Percentiles rank a stretch among this genome's conserved stretches.
Evolutionary conservation across 73 alveolate species (phyloP).

Genomic region (Paramecium sexaurelia): DNA sequence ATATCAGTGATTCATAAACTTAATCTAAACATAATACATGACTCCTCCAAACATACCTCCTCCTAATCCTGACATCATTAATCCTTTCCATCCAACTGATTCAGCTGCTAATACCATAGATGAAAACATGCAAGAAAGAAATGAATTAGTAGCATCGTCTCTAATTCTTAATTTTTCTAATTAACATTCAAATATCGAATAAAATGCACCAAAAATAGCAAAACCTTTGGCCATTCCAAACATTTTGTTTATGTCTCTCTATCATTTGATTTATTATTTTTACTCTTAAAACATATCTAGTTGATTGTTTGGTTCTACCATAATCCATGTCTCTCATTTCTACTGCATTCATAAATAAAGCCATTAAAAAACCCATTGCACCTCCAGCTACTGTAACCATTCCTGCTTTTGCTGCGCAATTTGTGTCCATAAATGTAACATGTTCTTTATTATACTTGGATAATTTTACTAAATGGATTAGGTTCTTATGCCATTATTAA

Average conservation of each 20-base stretch:
- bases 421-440: conserved; percentile 44
- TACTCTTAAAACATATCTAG: conserved; percentile 29
- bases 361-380: conserved; percentile 69
- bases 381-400: conserved; percentile 68
- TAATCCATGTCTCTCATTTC: conserved; percentile 71
- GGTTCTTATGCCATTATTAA: conserved; percentile 52
- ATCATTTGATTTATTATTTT: background rate
- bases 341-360: conserved; percentile 69
- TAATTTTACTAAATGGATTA: conserved; percentile 33
- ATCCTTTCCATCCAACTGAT: conserved; percentile 29
- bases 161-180: conserved; percentile 58
- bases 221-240: conserved; percentile 51
- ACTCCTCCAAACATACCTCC: conserved; percentile 59
- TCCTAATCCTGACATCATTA: conserved; percentile 61
- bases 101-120: conserved; percentile 62
- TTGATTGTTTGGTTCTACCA: conserved; percentile 61
- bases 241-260: conserved; percentile 59
- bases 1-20: conserved; percentile 44
- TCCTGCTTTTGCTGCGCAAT: conserved; percentile 61
- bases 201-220: conserved; percentile 64
- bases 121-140: conserved; percentile 47
- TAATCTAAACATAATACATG: conserved; percentile 36
- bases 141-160: conserved; percentile 59
- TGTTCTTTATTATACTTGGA: background rate
- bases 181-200: conserved; percentile 65